Base-by-base conservation (phyloP, 139 green algal species). In the Ettlia oleoabundans region DNA sequence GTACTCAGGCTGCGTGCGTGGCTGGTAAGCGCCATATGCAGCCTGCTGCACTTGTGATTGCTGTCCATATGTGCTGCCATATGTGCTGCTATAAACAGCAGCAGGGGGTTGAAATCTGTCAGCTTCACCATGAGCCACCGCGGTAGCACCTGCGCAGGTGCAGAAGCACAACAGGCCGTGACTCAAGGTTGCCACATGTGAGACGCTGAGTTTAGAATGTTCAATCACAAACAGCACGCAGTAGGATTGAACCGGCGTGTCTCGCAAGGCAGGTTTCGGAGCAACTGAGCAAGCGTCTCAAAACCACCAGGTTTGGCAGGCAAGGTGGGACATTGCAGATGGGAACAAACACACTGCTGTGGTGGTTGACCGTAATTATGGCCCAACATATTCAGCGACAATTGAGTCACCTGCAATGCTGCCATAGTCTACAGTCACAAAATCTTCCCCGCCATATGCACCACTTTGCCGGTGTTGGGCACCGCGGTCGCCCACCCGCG, bases 391-490 rank as follows among this genome's bases (percentile, higher is more conserved):
- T 32, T 22, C 32, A 32, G 4, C 64, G 42, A 55, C 62, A 63
- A 22, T 8, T 32, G 10, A 40, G 32, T 6, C 33, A 65, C 76
- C 73, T 43, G 69, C 80, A 69, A 91, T 87, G 75, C 80, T 75
- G 26, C 84, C 84, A 78, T 88, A 86, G 47, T 86, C 84, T 15
- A 86, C 83, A 18, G 81, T 82, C 7, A 86, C 47, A 15, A 79
- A 81, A 22, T 83, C 61, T 37, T 15, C 37, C n/a, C 28, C 61
- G 61, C 58, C 70, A n/a, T n/a, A n/a, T 61, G 61, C 62, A 52
- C 37, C 51, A 24, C 41, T 66, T n/a, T n/a, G n/a, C n/a, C n/a
- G n/a, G n/a, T n/a, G n/a, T n/a, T n/a, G n/a, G 38, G 61, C 77
- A 30, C 83, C 53, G 38, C 66, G 73, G 55, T 75, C 52, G 22